Evolutionary conservation across 2,329 filamentous ascomycete genomes (phyloP), one percentile per base, ranked within the genome.

Genomic region (Atkinsonella hypoxylon): DNA sequence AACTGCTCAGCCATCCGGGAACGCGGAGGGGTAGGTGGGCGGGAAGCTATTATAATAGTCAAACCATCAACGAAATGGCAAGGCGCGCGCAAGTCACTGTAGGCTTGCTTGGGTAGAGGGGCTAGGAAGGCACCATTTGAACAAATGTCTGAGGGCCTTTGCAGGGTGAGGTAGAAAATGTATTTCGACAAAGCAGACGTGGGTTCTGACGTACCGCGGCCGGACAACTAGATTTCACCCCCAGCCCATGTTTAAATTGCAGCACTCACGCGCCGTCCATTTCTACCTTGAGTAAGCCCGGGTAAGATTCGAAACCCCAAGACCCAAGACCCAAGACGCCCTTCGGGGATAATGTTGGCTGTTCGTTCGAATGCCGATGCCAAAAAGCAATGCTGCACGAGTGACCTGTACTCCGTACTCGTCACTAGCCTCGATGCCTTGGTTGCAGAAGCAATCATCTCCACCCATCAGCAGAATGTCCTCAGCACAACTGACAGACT

Each of bases 181-280:
- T 12, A 36, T 36, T 36, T 36, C 34, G 34, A 36, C 34, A 36
- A 36, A 36, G 34, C 8, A 36, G 34, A 36, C 34, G 34, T 31
- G 39, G n/a, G 39, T 44, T 18, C 42, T 20, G 47, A 42, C 42
- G 18, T 45, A 36, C 47, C 42, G 45, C 40, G n/a, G 9, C 32
- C 31, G 36, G 36, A 48, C 7, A 39, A 13, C n/a, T 8, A 45
- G 22, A 13, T 42, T 46, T 38, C 20, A 47, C 12, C 32, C 42
- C 39, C 11, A 34, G 42, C 40, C 32, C 41, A 43, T 47, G 49
- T 47, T 43, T 46, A 48, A 48, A 54, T 54, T 50, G 34, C 39
- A 34, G 47, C 49, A 17, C 17, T 39, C 34, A 40, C 13, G 22
- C 20, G 34, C 40, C 20, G 34, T 34, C 18, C 34, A 36, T 30